These are phyloP conservation scores for Limonomyces culmigenus DNA, from an alignment of 1,284 basidiomycete species.

Conservation along the genomic window DNA sequence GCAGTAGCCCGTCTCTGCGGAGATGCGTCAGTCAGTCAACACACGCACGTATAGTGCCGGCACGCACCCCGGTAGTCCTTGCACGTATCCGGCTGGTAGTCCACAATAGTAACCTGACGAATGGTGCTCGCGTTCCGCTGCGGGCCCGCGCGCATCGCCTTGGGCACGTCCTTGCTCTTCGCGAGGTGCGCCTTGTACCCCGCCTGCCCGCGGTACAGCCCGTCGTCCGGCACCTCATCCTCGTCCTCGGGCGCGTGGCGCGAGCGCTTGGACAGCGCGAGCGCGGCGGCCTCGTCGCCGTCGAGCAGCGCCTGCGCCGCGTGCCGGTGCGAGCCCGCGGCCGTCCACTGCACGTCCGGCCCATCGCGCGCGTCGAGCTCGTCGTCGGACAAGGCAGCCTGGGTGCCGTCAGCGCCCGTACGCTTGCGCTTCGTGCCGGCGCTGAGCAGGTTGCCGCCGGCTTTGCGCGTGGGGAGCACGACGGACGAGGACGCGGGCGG, in stretches of 20 bases:
- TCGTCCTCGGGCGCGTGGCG: slow-evolving; percentile 36
- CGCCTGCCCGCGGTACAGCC: slow-evolving; percentile 74
- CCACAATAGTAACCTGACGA: slow-evolving; percentile 85
- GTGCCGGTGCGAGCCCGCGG: slow-evolving; percentile 48
- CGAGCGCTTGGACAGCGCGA: slow-evolving; percentile 49
- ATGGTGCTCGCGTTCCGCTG: slow-evolving; percentile 76
- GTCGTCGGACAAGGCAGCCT: no score
- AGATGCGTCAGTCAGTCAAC: slow-evolving; percentile 5
- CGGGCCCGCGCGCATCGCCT: slow-evolving; percentile 81
- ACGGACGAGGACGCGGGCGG: slow-evolving; percentile 39
- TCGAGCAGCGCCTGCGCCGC: slow-evolving; percentile 57
- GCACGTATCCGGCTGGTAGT: slow-evolving; percentile 98
- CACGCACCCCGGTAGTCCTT: slow-evolving; percentile 93
- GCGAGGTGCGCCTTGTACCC: slow-evolving; percentile 74
- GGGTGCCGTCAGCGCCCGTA: slow-evolving; percentile 23
- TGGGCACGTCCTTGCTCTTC: slow-evolving; percentile 68
- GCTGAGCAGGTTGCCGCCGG: slow-evolving; percentile 51
- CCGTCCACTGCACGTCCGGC: slow-evolving; percentile 67
- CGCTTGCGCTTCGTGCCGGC: slow-evolving; percentile 77
- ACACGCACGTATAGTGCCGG: slow-evolving; percentile 2
- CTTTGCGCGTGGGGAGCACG: slow-evolving; percentile 57
- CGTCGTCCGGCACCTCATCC: slow-evolving; percentile 61
- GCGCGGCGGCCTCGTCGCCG: slow-evolving; percentile 63
- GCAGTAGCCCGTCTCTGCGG: slow-evolving; percentile 89
- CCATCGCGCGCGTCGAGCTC: slow-evolving; percentile 36